Evolutionary conservation across 2,329 filamentous ascomycete genomes (phyloP).

Genomic region (Fusarium haematococcum): DNA sequence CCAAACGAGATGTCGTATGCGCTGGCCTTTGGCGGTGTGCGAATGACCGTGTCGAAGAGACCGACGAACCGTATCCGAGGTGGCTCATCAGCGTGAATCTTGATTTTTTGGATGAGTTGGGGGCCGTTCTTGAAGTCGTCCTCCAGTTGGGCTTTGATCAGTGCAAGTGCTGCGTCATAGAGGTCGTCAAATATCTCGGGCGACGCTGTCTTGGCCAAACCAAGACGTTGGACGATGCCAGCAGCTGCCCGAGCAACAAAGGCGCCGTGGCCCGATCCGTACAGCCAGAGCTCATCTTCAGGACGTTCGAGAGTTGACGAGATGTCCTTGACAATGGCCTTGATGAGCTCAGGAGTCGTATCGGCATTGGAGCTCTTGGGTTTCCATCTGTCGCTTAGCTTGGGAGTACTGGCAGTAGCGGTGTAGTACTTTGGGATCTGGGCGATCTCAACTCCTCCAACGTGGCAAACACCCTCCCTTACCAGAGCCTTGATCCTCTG

Average conservation of each 20-base stretch:
- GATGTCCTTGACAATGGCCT: slow-evolving; percentile 35
- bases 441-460: slow-evolving; percentile 4
- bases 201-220: slow-evolving; percentile 12
- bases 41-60: slow-evolving; percentile 35
- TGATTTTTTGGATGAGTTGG: slow-evolving; percentile 23
- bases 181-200: slow-evolving; percentile 31
- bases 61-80: slow-evolving; percentile 41
- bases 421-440: slow-evolving; percentile 37
- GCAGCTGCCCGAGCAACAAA: slow-evolving; percentile 40
- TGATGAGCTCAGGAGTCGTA: slow-evolving; percentile 33
- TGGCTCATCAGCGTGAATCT: slow-evolving; percentile 8
- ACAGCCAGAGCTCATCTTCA: slow-evolving; percentile 42
- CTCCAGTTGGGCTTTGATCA: slow-evolving; percentile 38
- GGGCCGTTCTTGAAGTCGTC: slow-evolving; percentile 36
- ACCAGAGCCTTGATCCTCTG: slow-evolving; percentile 32
- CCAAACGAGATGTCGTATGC: slow-evolving; percentile 35
- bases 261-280: slow-evolving; percentile 40
- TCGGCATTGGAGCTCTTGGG: slow-evolving; percentile 20
- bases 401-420: slow-evolving; percentile 10
- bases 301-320: slow-evolving; percentile 22
- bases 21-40: slow-evolving; percentile 1
- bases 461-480: slow-evolving; percentile 22
- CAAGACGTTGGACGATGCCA: slow-evolving; percentile 37
- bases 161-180: slow-evolving; percentile 24
- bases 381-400: slow-evolving; percentile 30